Evolutionary conservation across 345 rosid genomes (phyloP), one percentile per base, ranked within the genome.

Genomic region (Laguncularia racemosa): DNA sequence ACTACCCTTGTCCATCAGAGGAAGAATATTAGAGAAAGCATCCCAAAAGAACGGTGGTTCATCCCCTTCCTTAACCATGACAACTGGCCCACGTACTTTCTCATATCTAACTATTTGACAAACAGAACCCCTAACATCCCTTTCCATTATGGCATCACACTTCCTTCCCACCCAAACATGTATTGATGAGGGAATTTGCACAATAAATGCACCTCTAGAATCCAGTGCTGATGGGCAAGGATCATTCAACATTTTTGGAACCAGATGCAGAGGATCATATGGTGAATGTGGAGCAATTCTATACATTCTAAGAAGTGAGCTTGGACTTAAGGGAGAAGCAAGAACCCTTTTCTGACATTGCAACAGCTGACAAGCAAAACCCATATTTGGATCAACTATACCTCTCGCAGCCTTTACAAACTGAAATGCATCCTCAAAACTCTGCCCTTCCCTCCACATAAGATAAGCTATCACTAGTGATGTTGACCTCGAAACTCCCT

Each of bases 371-470:
- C 97, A 95, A 60, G 99, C 96, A 64, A 95, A 95, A 44, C 99
- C 99, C 99, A 95, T 88, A 69, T 95, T 95, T 33, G 97, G 99
- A 72, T 95, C 99, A 55, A 97, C 96, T 58, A 95, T 95, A 53
- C 95, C 95, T 73, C 99, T 82, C 0, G 97, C 97, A 23, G 91
- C 85, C 81, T 95, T 95, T 49, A 95, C 99, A 53, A 84, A 84
- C 78, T 83, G 96, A 76, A 95, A 90, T 33, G 99, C 99, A 71
- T 90, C 99, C 58, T 95, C 99, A 55, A 90, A 95, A 75, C 89
- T 90, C 84, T 81, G 97, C 59, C 97, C 99, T 68, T 95, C 97
- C 71, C 99, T 82, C 99, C 99, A 95, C 91, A 95, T 95, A 23
- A 74, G 86, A 77, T 95, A 95, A 15, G 99, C 99, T 48, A 95